These are phyloP conservation scores for Colletotrichum echinochloae DNA, from an alignment of 2,329 filamentous ascomycete genomes.

Conservation along the genomic window DNA sequence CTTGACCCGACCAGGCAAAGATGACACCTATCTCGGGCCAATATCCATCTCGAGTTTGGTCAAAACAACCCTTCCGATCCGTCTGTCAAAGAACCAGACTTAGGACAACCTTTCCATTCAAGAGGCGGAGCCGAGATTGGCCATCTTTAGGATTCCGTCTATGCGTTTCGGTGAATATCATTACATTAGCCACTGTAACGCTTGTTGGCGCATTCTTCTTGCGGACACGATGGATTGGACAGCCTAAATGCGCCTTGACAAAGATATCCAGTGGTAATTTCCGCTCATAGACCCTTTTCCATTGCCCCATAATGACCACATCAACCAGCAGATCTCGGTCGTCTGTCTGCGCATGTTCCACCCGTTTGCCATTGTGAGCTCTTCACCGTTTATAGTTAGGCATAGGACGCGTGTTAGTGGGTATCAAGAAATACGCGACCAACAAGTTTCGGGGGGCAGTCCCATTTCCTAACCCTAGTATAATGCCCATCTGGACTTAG, in stretches of 20 bases:
- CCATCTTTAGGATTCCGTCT: background rate
- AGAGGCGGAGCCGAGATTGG: slow-evolving; percentile 5
- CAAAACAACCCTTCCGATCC: background rate
- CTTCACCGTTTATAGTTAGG: background rate
- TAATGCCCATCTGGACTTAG: background rate
- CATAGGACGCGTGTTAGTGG: too few relatives aligned
- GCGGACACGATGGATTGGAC: background rate
- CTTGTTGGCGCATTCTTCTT: background rate
- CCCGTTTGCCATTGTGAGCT: background rate
- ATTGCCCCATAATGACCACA: background rate
- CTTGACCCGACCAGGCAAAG: background rate
- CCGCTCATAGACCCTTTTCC: too few relatives aligned
- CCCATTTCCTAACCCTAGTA: background rate
- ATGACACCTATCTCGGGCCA: background rate
- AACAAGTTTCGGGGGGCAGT: background rate
- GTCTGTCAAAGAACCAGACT: background rate
- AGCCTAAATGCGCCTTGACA: background rate
- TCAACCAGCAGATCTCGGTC: background rate
- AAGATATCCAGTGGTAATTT: too few relatives aligned
- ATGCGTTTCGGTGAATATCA: background rate
- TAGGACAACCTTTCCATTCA: background rate
- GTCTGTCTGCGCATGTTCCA: background rate
- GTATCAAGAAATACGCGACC: background rate
- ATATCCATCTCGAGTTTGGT: background rate
- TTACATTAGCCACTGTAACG: slow-evolving; percentile 1